phyloP scores from a whole-genome alignment of 1,284 basidiomycete species.

The Trichosporon inkin region DNA sequence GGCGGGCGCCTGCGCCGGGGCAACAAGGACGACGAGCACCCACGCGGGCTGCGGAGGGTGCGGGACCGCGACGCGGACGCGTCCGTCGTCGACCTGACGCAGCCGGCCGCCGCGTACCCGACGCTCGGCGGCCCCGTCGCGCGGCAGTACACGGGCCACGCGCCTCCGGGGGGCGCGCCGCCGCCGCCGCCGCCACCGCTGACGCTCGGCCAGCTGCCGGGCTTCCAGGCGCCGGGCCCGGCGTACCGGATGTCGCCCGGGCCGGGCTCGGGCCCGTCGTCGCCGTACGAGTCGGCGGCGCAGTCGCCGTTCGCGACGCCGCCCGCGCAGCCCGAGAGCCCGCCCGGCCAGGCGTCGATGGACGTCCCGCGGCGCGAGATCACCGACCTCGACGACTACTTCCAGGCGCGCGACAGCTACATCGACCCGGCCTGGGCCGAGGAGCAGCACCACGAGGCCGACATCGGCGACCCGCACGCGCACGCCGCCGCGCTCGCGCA shows the following conservation, averaged over 20 bases:
- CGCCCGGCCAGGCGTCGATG: neutral
- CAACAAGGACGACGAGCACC: too few relatives aligned
- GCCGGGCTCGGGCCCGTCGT: too few relatives aligned
- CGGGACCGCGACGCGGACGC: neutral
- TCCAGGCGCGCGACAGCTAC: conserved; percentile 5
- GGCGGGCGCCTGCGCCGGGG: too few relatives aligned
- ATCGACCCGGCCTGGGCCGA: neutral
- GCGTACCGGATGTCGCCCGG: neutral
- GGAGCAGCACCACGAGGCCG: neutral
- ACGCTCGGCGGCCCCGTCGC: neutral
- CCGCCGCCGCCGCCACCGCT: neutral
- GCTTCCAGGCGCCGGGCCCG: neutral
- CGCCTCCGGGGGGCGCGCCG: neutral
- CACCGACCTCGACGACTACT: conserved; percentile 5
- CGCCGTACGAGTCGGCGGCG: neutral
- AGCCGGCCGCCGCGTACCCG: neutral
- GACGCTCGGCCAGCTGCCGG: neutral
- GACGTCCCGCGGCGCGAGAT: neutral
- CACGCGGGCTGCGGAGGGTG: too few relatives aligned
- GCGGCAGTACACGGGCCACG: neutral
- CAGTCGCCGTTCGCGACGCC: neutral
- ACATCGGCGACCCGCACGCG: neutral
- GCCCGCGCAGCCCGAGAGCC: neutral
- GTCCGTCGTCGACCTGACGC: neutral
- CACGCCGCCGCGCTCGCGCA: neutral